Conservation (phyloP, 78 protist species). For the Polysphondylium violaceum region DNA sequence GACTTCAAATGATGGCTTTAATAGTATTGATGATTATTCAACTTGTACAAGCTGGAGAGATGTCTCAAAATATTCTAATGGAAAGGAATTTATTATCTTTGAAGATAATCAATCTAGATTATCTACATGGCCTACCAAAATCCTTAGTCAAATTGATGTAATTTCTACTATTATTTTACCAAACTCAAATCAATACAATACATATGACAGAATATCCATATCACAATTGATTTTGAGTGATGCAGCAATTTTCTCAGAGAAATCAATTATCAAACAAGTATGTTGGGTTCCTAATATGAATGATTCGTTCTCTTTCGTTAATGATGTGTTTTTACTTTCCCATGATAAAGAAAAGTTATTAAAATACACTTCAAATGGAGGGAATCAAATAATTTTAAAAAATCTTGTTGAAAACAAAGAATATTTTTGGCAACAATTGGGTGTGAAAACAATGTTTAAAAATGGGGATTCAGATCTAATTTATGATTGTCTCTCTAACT, state of each 20-base stretch:
- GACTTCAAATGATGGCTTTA: slow-evolving; percentile 2
- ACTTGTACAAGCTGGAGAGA: background rate
- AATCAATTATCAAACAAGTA: background rate
- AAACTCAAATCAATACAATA: background rate
- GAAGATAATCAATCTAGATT: background rate
- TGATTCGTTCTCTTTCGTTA: background rate
- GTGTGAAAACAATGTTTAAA: background rate
- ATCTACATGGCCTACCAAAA: background rate
- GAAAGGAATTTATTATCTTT: background rate
- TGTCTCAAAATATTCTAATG: background rate
- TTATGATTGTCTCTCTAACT: background rate
- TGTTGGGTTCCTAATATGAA: background rate
- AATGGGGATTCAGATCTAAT: background rate
- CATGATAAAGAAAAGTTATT: background rate
- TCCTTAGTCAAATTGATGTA: background rate
- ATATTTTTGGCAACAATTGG: background rate
- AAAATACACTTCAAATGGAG: background rate
- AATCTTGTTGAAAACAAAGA: background rate
- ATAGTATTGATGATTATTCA: background rate
- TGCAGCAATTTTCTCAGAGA: background rate
- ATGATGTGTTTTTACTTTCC: background rate
- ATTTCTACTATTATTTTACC: background rate
- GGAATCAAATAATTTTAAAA: background rate
- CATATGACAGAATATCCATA: background rate
- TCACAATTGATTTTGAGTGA: background rate